Evolutionary conservation across 495 filamentous ascomycete species (phyloP), one percentile per base, ranked within the genome.

Genomic region (Tuber brumale): DNA sequence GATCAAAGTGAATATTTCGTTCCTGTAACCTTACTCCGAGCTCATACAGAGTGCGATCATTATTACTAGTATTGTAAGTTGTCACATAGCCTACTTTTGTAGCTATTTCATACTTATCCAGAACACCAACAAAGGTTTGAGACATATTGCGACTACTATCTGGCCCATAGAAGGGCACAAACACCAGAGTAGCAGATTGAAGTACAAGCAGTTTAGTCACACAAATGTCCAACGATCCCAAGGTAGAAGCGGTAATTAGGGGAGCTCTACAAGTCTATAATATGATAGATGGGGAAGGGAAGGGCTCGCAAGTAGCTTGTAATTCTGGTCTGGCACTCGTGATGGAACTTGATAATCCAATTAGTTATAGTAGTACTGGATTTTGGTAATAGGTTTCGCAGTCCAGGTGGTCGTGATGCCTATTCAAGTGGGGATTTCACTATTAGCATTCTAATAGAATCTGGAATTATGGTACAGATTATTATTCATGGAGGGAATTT

Each of bases 1-100:
- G 72, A 69, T 79, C 39, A 43, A 73, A 79, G 31, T 80, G 57
- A 51, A 75, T 78, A 69, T 75, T 78, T 48, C 45, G 0, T 48
- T 21, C 19, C 7, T 48, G 18, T 21, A 48, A 21, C 45, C 21
- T 48, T 7, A 21, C 5, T 21, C 1, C 18, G 0, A 48, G 18
- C 45, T 48, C 45, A 48, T 7, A 1, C 18, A 75, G 5, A 21
- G 18, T 19, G 7, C 5, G 5, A 7, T 48, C 45, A 48, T 48
- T 48, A 48, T 48, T 48, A 45, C 18, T 41, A 16, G 69, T 45
- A 75, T 82, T 82, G 69, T 82, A 80, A 19, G 70, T 69, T 2
- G 42, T 74, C 41, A 76, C 72, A n/a, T 77, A 76, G 14, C 76
- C 76, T n/a, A 82, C 27, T 42, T 35, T 70, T 7, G 70, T 21